Evolutionary conservation across 2,329 filamentous ascomycete genomes (phyloP), one percentile per base, ranked within the genome.

Genomic region (Conoideocrella luteorostrata): DNA sequence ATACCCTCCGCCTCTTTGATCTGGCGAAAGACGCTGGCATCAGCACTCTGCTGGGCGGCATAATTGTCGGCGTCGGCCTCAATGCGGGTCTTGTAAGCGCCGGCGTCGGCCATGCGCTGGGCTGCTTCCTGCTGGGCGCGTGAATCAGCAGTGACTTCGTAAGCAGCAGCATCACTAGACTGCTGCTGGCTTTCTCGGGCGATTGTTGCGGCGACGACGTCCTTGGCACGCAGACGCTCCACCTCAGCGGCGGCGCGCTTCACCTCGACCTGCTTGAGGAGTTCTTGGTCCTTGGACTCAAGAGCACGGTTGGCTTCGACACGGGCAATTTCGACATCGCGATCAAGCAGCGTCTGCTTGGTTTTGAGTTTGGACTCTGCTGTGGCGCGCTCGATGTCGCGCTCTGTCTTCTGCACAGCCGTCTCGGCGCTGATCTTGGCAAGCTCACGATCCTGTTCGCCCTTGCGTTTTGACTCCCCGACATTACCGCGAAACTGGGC

Each of bases 361-460:
- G 83, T 87, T 29, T 80, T 77, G 42, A 94, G 77, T 43, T 81
- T 80, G 10, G 87, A 85, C 59, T 93, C 87, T 34, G 88, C 88
- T 37, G 77, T 67, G 3, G 86, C 85, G 49, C 88, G 87, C 66
- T 93, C 86, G 36, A 84, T 82, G 59, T 91, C 88, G 39, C 87
- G 82, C 59, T 91, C 82, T 0, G 88, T 93, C 69, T 91, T 88
- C 48, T 87, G 77, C 2, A 93, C 86, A 2, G 87, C 86, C 1
- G 88, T 94, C 54, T 88, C 82, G 51, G 88, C 87, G 62, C 90
- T 80, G 66, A 94, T 94, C 70, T 89, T 91, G 54, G 87, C 86
- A 33, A 94, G 86, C 57, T 90, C 84, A 43, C 89, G 86, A 60
- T 93, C 88, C 50, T 89, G 85, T 56, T 86, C 77, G 50, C 88